Evolutionary conservation across 2,329 filamentous ascomycete genomes (phyloP).

Genomic region (Drechmeria coniospora): DNA sequence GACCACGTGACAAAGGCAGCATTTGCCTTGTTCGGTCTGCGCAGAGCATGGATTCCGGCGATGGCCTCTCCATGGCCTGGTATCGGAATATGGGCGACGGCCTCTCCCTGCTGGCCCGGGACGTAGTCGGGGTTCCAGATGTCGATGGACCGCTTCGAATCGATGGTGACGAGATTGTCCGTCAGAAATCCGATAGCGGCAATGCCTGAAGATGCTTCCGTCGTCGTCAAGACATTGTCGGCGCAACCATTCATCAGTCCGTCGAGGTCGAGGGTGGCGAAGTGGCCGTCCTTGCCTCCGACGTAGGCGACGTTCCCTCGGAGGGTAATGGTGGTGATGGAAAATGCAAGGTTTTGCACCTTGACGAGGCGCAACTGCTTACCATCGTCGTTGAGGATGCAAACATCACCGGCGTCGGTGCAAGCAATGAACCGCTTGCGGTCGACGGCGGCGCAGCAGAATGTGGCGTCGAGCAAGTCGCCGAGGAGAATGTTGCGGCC

Average conservation of each 20-base stretch:
- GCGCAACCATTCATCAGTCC: conserved; percentile 27
- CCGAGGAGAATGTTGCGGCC: conserved; percentile 84
- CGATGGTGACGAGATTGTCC: conserved; percentile 57
- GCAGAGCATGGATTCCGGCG: conserved; percentile 58
- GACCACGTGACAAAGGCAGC: conserved; percentile 86
- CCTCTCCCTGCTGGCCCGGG: conserved; percentile 21
- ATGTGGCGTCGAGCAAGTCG: conserved; percentile 65
- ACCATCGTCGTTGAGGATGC: conserved; percentile 63
- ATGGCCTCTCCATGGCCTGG: conserved; percentile 49
- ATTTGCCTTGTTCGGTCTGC: conserved; percentile 40
- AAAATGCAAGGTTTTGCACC: conserved; percentile 50
- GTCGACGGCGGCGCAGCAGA: conserved; percentile 64
- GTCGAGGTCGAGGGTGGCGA: conserved; percentile 35
- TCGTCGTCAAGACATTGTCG: conserved; percentile 22
- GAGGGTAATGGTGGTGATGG: conserved; percentile 50
- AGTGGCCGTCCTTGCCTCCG: conserved; percentile 50
- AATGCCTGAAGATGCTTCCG: conserved; percentile 28
- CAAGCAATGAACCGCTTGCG: conserved; percentile 66
- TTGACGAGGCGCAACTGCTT: conserved; percentile 56
- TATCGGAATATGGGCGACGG: conserved; percentile 35
- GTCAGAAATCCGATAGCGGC: conserved; percentile 55
- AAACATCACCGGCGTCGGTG: conserved; percentile 80
- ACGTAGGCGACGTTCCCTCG: conserved; percentile 46
- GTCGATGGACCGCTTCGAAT: conserved; percentile 60
- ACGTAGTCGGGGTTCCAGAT: conserved; percentile 38